Conservation (phyloP, 495 filamentous ascomycete genomes). For the Daldinia grandis region DNA sequence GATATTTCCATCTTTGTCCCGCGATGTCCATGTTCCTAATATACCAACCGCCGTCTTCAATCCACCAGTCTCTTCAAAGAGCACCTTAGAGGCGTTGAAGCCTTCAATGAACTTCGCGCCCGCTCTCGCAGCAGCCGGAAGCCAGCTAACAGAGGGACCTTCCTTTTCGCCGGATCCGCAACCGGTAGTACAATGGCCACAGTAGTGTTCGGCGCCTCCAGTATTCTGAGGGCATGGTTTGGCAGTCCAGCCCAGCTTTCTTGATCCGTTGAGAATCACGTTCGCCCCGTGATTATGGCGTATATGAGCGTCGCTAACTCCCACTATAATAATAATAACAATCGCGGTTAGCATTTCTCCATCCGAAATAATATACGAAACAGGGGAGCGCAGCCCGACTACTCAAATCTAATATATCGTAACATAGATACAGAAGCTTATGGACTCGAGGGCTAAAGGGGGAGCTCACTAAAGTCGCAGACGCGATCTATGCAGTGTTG, state of each 20-base stretch:
- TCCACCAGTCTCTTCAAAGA: slow-evolving; percentile 66
- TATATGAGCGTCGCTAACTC: slow-evolving; percentile 71
- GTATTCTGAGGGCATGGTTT: slow-evolving; percentile 83
- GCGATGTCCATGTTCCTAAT: slow-evolving; percentile 74
- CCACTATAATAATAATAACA: slow-evolving; percentile 61
- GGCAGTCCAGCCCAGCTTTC: slow-evolving; percentile 76
- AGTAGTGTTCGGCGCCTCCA: slow-evolving; percentile 72
- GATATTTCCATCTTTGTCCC: slow-evolving; percentile 67
- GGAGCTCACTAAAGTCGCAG: slow-evolving; percentile 45
- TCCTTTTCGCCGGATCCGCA: slow-evolving; percentile 78
- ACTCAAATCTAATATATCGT: neutral
- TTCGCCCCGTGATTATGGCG: slow-evolving; percentile 75
- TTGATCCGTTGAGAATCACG: slow-evolving; percentile 75
- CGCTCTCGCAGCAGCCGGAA: slow-evolving; percentile 77
- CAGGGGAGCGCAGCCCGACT: neutral
- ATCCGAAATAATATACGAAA: neutral
- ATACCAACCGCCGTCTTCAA: slow-evolving; percentile 72
- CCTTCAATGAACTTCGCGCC: slow-evolving; percentile 86
- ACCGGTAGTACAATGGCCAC: slow-evolving; percentile 81
- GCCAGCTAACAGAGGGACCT: slow-evolving; percentile 77
- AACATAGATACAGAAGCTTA: neutral
- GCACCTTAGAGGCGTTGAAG: slow-evolving; percentile 69
- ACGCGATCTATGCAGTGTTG: slow-evolving; percentile 78
- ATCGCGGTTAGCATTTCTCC: slow-evolving; percentile 51
- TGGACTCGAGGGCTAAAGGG: slow-evolving; percentile 48